phyloP scores from a whole-genome alignment of 345 rosid species.

The Clausena lansium region DNA sequence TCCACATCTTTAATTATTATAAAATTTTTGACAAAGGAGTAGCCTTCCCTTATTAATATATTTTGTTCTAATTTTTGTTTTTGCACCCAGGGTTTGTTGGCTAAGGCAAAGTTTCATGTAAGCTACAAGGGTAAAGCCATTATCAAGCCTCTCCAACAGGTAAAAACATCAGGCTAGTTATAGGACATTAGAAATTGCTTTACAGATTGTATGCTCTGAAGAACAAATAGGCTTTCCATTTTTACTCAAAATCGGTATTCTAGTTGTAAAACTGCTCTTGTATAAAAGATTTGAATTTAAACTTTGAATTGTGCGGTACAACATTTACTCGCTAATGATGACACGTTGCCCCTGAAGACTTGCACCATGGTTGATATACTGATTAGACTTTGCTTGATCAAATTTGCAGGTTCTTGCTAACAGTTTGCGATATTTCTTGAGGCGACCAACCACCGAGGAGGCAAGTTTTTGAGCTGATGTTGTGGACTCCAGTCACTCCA shows the following conservation, averaged over 20 bases:
- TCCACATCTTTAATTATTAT: neutral
- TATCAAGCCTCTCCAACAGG: conserved; percentile 94
- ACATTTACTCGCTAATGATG: neutral
- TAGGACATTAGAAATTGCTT: neutral
- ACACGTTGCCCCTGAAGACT: neutral
- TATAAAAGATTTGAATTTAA: neutral
- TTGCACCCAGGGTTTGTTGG: conserved; percentile 68
- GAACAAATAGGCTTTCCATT: neutral
- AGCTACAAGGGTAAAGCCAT: conserved; percentile 80
- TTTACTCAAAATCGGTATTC: neutral
- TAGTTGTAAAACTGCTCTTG: neutral
- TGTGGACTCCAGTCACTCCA: neutral
- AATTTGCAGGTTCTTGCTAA: conserved; percentile 65
- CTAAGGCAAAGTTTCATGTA: conserved; percentile 95
- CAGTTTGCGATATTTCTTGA: conserved; percentile 73
- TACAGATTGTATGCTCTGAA: neutral
- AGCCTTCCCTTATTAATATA: neutral
- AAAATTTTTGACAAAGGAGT: neutral
- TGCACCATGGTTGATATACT: neutral
- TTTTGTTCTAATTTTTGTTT: conserved; percentile 7
- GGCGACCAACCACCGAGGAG: conserved; percentile 79
- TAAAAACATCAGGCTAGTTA: conserved; percentile 13
- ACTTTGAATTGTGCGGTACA: neutral
- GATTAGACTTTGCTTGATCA: neutral
- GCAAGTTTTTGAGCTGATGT: conserved; percentile 55